Conservation (phyloP, 805 yeast species). For the Candida xyloterini region DNA sequence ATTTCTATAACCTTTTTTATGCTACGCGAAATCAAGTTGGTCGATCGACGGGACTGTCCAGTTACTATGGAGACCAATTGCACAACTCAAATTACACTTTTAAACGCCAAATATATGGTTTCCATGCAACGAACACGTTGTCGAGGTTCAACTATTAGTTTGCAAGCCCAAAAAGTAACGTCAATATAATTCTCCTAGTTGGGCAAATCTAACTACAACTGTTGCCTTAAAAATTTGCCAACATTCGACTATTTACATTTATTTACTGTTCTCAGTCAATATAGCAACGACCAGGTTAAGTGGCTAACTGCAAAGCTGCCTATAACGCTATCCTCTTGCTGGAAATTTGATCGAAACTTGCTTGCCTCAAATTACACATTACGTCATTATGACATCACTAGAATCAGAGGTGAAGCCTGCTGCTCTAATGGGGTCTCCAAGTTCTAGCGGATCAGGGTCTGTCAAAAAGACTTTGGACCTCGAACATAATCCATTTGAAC, state of each 20-base stretch:
- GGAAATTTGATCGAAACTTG: background rate
- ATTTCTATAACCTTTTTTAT: background rate
- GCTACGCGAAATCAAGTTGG: slow-evolving; percentile 1
- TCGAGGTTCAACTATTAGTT: background rate
- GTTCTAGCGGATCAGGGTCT: slow-evolving; percentile 9
- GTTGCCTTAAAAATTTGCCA: too few species aligned
- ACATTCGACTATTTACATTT: background rate
- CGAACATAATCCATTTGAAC: slow-evolving; percentile 95
- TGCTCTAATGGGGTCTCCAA: slow-evolving; percentile 8
- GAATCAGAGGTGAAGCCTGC: slow-evolving; percentile 6
- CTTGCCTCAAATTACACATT: slow-evolving; percentile 1
- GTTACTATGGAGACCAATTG: too few species aligned
- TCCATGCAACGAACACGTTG: too few species aligned
- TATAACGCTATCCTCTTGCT: background rate
- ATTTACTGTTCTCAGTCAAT: background rate
- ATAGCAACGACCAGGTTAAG: background rate
- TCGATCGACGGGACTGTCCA: slow-evolving; percentile 1
- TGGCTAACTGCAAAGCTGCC: background rate
- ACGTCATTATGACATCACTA: slow-evolving; percentile 22
- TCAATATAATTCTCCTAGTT: background rate
- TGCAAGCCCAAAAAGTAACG: background rate
- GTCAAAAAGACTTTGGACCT: slow-evolving; percentile 34
- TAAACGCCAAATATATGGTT: too few species aligned
- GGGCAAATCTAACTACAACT: background rate
- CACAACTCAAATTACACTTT: too few species aligned